Evolutionary conservation across 305 asterid genomes (phyloP), one percentile per base, ranked within the genome.

Genomic region (Withania somnifera): DNA sequence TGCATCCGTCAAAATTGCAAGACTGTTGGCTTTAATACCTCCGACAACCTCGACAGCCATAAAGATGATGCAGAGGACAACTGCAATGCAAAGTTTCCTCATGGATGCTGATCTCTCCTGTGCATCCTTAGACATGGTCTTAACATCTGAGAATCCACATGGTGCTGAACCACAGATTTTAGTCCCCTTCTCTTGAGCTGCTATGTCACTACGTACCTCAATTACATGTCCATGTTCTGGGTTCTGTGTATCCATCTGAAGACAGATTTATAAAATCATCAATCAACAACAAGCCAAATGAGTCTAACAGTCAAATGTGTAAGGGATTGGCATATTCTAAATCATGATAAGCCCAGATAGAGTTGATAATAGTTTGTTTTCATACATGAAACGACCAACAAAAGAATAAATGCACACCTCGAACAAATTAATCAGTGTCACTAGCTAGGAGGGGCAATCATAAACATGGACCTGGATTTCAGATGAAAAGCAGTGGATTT

Each of bases 1-100:
- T 0, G 97, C 97, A 58, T 93, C 97, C 0, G 98, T 93, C 82
- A 93, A 81, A 81, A 94, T 93, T 1, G 97, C 94, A 2, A 94
- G 92, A 82, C 97, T 94, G 80, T 93, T 93, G 83, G 97, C 96
- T 76, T 91, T 89, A 84, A 93, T 91, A 7, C 96, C 97, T 22
- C 97, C 97, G 13, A 69, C 90, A 47, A 91, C 92, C 85, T 93
- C 96, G 42, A 91, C 93, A 26, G 89, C 87, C 97, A 93, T 93
- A 68, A 91, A 93, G n/a, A 93, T 53, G 17, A 93, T 71, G 78
- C 97, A 93, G 63, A 91, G 83, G 2, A 24, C 88, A 84, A 93
- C 94, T 2, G 93, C 93, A 67, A 90, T 86, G 52, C 85, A 78
- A 75, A 91, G 93, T 64, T 90, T 93, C 84, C 83, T 88, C 91